Conservation (phyloP, 2,329 filamentous ascomycete genomes). For the Colletotrichum godetiae region DNA sequence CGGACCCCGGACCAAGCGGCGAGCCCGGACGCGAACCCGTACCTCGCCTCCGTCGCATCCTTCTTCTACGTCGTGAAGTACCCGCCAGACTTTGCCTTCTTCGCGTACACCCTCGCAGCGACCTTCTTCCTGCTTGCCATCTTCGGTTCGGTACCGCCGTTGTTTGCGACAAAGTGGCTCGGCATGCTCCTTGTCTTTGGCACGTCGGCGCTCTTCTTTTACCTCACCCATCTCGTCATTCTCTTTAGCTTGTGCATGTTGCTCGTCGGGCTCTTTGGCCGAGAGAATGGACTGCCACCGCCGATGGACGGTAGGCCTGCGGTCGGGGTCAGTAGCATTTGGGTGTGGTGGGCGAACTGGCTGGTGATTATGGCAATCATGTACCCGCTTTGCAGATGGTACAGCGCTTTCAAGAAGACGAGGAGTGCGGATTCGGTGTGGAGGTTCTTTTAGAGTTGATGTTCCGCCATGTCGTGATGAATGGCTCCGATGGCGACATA, state of each 20-base stretch:
- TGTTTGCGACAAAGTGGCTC: slow-evolving; percentile 43
- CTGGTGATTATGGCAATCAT: slow-evolving; percentile 47
- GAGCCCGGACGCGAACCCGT: slow-evolving; percentile 49
- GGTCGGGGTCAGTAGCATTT: slow-evolving; percentile 50
- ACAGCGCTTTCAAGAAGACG: slow-evolving; percentile 55
- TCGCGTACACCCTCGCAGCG: slow-evolving; percentile 51
- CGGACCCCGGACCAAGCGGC: slow-evolving; percentile 50
- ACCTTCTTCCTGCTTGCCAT: slow-evolving; percentile 53
- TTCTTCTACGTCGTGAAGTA: slow-evolving; percentile 62
- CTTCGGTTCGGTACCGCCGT: slow-evolving; percentile 48
- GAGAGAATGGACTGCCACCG: slow-evolving; percentile 43
- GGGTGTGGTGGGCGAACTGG: slow-evolving; percentile 52
- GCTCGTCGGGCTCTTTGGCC: slow-evolving; percentile 47
- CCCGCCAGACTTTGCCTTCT: slow-evolving; percentile 59
- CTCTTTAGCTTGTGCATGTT: slow-evolving; percentile 43
- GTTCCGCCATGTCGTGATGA: slow-evolving; percentile 11
- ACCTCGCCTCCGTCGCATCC: slow-evolving; percentile 51
- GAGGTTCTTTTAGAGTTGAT: slow-evolving; percentile 53
- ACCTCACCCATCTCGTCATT: slow-evolving; percentile 51
- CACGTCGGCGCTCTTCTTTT: slow-evolving; percentile 60
- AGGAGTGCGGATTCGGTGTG: slow-evolving; percentile 56
- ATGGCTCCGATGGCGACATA: slow-evolving; percentile 10
- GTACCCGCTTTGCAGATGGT: slow-evolving; percentile 55
- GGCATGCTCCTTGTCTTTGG: slow-evolving; percentile 55
- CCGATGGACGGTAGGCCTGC: slow-evolving; percentile 40